Percentiles rank a stretch among this genome's conserved stretches.
Conservation (phyloP, 1,284 basidiomycete species). For the Cutaneotrichosporon sp. region DNA sequence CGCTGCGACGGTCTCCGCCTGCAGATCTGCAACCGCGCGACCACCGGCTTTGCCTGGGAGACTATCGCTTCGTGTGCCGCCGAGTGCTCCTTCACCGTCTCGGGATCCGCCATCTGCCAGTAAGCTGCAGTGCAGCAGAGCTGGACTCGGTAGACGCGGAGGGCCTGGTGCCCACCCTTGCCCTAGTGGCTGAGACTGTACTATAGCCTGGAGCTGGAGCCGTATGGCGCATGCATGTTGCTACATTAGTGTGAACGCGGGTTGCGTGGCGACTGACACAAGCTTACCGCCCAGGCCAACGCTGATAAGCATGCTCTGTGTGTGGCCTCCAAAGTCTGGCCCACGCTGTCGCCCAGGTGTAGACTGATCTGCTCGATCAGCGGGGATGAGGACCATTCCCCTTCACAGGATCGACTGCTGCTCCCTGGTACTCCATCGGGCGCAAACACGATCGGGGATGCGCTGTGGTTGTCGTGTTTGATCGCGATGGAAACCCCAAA, state of each 20-base stretch:
- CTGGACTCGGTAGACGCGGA: background rate
- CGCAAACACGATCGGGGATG: no score
- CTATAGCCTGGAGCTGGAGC: background rate
- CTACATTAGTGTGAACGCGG: background rate
- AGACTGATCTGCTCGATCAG: no score
- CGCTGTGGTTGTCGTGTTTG: no score
- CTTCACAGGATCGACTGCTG: no score
- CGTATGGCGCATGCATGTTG: background rate
- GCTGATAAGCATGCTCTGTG: no score
- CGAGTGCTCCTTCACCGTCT: conserved; percentile 14
- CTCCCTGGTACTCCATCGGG: no score
- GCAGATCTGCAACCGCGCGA: conserved; percentile 35
- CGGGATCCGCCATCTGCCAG: conserved; percentile 11
- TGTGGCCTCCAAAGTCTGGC: no score
- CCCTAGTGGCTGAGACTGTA: background rate
- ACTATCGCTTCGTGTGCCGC: conserved; percentile 16
- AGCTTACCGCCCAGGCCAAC: no score
- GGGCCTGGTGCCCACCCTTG: background rate
- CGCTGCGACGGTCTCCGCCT: conserved; percentile 30
- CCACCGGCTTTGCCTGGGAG: conserved; percentile 20
- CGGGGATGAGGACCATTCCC: no score
- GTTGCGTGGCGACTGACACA: no score
- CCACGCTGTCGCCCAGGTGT: no score
- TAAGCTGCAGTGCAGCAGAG: background rate
- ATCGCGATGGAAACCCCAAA: no score